Evolutionary conservation across 2,329 filamentous ascomycete genomes (phyloP).

Genomic region (Aspergillus carbonarius): DNA sequence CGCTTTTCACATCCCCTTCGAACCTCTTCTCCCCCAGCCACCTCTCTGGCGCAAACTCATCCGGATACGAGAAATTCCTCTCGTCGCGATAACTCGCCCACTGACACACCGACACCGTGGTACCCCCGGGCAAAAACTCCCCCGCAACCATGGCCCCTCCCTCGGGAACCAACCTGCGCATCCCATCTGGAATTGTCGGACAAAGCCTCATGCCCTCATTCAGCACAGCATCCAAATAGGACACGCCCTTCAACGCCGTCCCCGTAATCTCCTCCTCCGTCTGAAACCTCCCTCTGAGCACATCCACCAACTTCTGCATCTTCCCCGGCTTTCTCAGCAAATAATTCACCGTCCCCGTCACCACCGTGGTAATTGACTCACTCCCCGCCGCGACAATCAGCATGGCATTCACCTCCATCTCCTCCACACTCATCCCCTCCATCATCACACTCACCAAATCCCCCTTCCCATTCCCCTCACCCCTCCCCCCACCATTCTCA

Average conservation of each 20-base stretch:
- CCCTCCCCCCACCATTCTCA: too few relatives aligned
- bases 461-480: background rate
- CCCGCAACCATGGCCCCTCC: constrained; percentile 10
- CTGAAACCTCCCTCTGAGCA: too few relatives aligned
- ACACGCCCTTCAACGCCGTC: background rate
- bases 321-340: constrained; percentile 5
- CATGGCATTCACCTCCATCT: constrained; percentile 9
- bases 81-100: constrained; percentile 4
- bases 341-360: constrained; percentile 4
- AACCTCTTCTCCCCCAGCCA: constrained; percentile 9
- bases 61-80: constrained; percentile 5
- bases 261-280: background rate
- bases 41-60: constrained; percentile 10
- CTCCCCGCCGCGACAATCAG: constrained; percentile 10
- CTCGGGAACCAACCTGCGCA: constrained; percentile 2
- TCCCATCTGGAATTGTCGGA: constrained; percentile 6
- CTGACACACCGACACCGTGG: background rate
- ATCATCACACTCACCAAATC: constrained; percentile 11
- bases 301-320: background rate
- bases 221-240: constrained; percentile 9
- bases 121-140: constrained; percentile 5
- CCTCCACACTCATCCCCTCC: background rate
- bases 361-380: constrained; percentile 4
- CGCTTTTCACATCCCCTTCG: background rate
- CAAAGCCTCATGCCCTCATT: constrained; percentile 14